Evolutionary conservation across 176 grass and related monocot species (phyloP).

Genomic region (Canna indica): DNA sequence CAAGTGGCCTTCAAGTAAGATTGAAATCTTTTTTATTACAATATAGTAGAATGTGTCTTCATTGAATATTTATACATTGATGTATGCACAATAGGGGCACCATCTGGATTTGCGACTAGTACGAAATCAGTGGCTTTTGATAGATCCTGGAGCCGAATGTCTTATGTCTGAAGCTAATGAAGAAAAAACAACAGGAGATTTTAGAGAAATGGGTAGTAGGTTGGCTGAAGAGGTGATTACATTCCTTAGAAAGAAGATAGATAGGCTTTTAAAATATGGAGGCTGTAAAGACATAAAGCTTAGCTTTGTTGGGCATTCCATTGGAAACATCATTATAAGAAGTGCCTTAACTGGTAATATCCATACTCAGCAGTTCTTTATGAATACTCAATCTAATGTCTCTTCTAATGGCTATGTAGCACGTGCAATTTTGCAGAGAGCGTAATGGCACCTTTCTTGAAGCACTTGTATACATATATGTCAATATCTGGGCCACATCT

Average conservation of each 20-base stretch:
- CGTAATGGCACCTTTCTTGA: slow-evolving; percentile 51
- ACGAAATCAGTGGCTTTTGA: slow-evolving; percentile 80
- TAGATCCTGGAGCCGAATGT: slow-evolving; percentile 84
- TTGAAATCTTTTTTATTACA: background rate
- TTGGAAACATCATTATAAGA: slow-evolving; percentile 86
- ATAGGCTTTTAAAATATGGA: slow-evolving; percentile 51
- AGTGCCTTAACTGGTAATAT: slow-evolving; percentile 64
- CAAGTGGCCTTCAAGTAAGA: background rate
- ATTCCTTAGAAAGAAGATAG: slow-evolving; percentile 58
- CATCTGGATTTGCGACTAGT: slow-evolving; percentile 87
- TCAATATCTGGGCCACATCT: slow-evolving; percentile 88
- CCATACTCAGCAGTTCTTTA: background rate
- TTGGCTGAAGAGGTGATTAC: slow-evolving; percentile 60
- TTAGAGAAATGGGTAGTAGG: slow-evolving; percentile 87
- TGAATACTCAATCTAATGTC: background rate
- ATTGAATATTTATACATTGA: background rate
- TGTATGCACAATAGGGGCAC: slow-evolving; percentile 38
- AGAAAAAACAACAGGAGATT: slow-evolving; percentile 80
- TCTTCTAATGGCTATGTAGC: background rate
- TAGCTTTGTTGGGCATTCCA: slow-evolving; percentile 92
- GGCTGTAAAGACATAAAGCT: slow-evolving; percentile 68
- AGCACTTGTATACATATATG: slow-evolving; percentile 76
- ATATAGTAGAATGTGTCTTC: background rate
- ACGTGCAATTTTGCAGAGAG: slow-evolving; percentile 40
- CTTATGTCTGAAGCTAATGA: slow-evolving; percentile 82